Percentiles rank a stretch among this genome's conserved stretches.
Evolutionary conservation across 2,329 filamentous ascomycete species (phyloP).

Genomic region (Huntiella omanensis): DNA sequence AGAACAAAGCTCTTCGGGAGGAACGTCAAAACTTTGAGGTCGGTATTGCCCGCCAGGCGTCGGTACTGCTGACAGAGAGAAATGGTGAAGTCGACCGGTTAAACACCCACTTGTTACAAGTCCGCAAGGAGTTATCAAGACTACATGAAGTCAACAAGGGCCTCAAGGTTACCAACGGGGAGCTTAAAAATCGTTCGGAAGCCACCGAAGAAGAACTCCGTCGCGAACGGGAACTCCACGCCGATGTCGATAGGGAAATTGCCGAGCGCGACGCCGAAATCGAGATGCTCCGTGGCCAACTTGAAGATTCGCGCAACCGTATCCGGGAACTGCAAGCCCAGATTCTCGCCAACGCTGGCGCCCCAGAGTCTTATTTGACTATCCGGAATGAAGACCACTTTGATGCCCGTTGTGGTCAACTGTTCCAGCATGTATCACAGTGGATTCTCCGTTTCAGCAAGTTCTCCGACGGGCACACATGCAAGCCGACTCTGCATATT

Average conservation of each 20-base stretch:
- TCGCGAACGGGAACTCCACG: constrained; percentile 43
- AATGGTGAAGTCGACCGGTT: constrained; percentile 75
- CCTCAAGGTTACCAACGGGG: constrained; percentile 57
- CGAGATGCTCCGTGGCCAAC: constrained; percentile 53
- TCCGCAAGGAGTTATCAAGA: constrained; percentile 65
- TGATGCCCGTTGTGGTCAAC: constrained; percentile 77
- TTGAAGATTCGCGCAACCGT: constrained; percentile 50
- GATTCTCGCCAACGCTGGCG: constrained; percentile 26
- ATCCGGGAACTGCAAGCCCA: constrained; percentile 33
- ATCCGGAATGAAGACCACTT: constrained; percentile 88
- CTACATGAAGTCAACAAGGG: constrained; percentile 69
- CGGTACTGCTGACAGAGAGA: constrained; percentile 56
- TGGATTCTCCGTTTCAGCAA: constrained; percentile 98
- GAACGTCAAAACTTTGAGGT: constrained; percentile 53
- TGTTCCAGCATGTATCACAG: constrained; percentile 90
- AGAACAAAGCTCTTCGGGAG: constrained; percentile 65
- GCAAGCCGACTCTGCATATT: constrained; percentile 65
- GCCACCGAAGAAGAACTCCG: constrained; percentile 51
- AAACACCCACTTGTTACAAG: constrained; percentile 55
- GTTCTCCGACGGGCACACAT: constrained; percentile 81
- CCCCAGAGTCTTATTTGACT: constrained; percentile 50
- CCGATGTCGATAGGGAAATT: constrained; percentile 38
- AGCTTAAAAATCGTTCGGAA: constrained; percentile 52
- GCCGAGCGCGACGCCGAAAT: constrained; percentile 74
- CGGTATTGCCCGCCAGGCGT: constrained; percentile 43